These are phyloP conservation scores for Xylona heveae DNA, from an alignment of 495 filamentous ascomycete genomes.

Conservation along the genomic window DNA sequence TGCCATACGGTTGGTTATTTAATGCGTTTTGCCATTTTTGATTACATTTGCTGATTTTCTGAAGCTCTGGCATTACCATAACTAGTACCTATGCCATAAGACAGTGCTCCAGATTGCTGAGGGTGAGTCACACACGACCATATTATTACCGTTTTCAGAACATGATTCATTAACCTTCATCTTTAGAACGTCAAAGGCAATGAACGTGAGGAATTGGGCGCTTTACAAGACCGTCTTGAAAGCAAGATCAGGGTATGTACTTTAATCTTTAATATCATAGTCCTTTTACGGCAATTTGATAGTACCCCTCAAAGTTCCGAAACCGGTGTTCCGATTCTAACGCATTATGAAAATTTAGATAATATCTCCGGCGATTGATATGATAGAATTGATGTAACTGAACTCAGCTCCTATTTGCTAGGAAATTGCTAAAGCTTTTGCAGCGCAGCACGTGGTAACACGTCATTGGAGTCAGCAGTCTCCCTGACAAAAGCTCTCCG, in stretches of 20 bases:
- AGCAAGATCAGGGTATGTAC: slow-evolving; percentile 59
- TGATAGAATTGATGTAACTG: slow-evolving; percentile 72
- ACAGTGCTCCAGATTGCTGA: slow-evolving; percentile 61
- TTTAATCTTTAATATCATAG: background rate
- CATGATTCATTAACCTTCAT: background rate
- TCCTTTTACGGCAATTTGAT: background rate
- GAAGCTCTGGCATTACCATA: slow-evolving; percentile 67
- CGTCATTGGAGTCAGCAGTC: slow-evolving; percentile 75
- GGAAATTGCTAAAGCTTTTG: background rate
- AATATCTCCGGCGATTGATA: slow-evolving; percentile 76
- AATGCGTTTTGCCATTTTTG: background rate
- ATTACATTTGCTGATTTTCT: slow-evolving; percentile 6
- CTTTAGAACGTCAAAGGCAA: slow-evolving; percentile 45
- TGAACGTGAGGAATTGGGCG: slow-evolving; percentile 44
- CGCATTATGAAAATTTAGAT: slow-evolving; percentile 29
- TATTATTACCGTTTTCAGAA: background rate
- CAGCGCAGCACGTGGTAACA: slow-evolving; percentile 84
- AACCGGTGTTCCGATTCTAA: background rate
- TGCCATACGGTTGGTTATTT: slow-evolving; percentile 39
- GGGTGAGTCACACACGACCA: slow-evolving; percentile 22
- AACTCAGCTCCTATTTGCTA: background rate
- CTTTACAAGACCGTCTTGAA: slow-evolving; percentile 53
- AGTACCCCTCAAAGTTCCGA: background rate
- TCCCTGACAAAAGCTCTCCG: slow-evolving; percentile 71
- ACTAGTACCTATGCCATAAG: slow-evolving; percentile 70